Percentiles rank a stretch among this genome's conserved stretches.
phyloP scores from a whole-genome alignment of 129 eudicot species.

The Rutidosis leptorrhynchoides region DNA sequence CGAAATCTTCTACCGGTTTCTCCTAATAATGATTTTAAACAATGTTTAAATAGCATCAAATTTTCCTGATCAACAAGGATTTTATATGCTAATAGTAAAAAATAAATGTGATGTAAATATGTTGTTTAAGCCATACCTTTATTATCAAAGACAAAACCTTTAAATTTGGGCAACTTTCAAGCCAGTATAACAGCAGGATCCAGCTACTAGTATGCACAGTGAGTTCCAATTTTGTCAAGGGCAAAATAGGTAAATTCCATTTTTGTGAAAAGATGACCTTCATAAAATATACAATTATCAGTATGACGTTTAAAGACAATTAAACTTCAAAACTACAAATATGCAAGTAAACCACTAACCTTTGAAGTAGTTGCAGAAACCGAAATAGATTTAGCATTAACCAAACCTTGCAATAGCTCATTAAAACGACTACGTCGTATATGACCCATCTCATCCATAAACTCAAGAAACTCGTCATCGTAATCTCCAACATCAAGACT shows the following conservation, averaged over 20 bases:
- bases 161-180: conserved; percentile 31
- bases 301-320: neutral
- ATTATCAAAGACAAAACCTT: conserved; percentile 29
- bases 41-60: neutral
- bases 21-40: conserved; percentile 1
- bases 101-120: neutral
- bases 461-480: conserved; percentile 35
- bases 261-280: conserved; percentile 26
- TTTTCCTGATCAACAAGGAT: neutral
- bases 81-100: neutral
- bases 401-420: conserved; percentile 20
- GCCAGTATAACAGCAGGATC: conserved; percentile 25
- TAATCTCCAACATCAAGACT: conserved; percentile 29
- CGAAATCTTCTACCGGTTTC: conserved; percentile 24
- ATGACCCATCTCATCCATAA: conserved; percentile 25
- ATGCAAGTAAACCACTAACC: conserved; percentile 17
- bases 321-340: neutral
- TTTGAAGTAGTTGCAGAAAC: conserved; percentile 30
- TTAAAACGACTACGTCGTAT: conserved; percentile 15
- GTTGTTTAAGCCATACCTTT: conserved; percentile 18
- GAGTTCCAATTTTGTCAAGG: conserved; percentile 26
- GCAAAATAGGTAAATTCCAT: conserved; percentile 29
- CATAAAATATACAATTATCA: conserved; percentile 10
- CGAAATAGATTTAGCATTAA: conserved; percentile 25
- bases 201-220: conserved; percentile 24